phyloP scores from a whole-genome alignment of 2,329 filamentous ascomycete genomes.

The Pezizomycotina sp. region DNA sequence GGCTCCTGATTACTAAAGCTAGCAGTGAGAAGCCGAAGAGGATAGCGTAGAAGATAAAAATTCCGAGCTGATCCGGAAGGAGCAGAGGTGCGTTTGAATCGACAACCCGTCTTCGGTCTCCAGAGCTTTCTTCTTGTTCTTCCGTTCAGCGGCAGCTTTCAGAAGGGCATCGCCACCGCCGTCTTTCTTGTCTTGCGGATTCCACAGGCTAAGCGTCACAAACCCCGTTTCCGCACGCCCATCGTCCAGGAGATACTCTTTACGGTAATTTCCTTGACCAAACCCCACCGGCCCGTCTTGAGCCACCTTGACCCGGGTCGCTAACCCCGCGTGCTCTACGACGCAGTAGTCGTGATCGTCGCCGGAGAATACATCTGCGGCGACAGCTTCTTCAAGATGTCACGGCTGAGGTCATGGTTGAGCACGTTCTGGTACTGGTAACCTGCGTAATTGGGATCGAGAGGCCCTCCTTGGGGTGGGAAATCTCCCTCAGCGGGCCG shows the following conservation, averaged over 20 bases:
- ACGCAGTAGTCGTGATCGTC: conserved; percentile 99
- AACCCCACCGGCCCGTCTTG: conserved; percentile 16
- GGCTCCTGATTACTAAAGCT: conserved; percentile 15
- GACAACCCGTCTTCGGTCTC: conserved; percentile 17
- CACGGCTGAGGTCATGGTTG: conserved; percentile 54
- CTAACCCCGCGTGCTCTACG: conserved; percentile 55
- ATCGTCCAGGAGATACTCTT: conserved; percentile 94
- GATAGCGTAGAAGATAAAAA: conserved; percentile 61
- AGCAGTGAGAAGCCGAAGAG: conserved; percentile 39
- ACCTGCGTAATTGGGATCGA: conserved; percentile 59
- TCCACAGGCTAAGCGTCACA: conserved; percentile 76
- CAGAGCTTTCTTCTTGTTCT: conserved; percentile 3
- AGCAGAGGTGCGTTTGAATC: conserved; percentile 72
- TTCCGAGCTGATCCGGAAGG: conserved; percentile 69
- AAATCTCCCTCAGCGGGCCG: conserved; percentile 61
- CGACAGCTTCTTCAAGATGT: conserved; percentile 60
- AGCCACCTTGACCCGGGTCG: conserved; percentile 39
- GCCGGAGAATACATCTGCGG: conserved; percentile 78
- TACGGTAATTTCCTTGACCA: conserved; percentile 66
- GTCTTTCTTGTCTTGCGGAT: conserved; percentile 55
- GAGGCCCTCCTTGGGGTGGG: conserved; percentile 40
- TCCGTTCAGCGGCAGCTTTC: conserved; percentile 22
- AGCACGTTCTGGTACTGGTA: conserved; percentile 98
- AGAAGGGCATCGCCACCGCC: conserved; percentile 28
- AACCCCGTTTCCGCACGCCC: conserved; percentile 85